Evolutionary conservation across 805 yeast genomes (phyloP).

Genomic region (Candida ortonii): DNA sequence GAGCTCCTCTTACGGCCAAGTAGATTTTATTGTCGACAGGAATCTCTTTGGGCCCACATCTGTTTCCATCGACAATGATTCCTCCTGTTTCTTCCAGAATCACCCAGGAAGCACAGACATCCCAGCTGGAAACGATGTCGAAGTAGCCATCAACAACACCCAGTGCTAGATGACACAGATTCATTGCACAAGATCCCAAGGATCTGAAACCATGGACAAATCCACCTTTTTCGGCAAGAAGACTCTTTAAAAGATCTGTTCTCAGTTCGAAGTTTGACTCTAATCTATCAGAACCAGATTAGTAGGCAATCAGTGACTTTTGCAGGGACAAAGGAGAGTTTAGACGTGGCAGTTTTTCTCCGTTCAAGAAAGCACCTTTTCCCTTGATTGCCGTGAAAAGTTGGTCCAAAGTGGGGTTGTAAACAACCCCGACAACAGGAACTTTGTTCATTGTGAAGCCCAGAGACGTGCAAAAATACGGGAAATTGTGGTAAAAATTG

Average conservation of each 20-base stretch:
- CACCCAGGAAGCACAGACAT: slow-evolving; percentile 68
- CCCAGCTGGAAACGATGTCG: slow-evolving; percentile 64
- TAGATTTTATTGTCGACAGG: slow-evolving; percentile 35
- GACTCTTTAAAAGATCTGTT: slow-evolving; percentile 43
- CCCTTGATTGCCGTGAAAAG: slow-evolving; percentile 55
- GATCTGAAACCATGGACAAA: slow-evolving; percentile 61
- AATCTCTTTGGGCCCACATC: slow-evolving; percentile 43
- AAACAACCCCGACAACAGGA: slow-evolving; percentile 65
- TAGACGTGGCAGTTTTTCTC: slow-evolving; percentile 32
- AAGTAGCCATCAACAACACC: slow-evolving; percentile 62
- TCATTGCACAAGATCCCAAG: slow-evolving; percentile 65
- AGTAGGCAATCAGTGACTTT: slow-evolving; percentile 54
- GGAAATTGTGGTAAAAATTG: slow-evolving; percentile 61
- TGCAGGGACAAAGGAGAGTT: slow-evolving; percentile 43
- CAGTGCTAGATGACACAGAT: slow-evolving; percentile 53
- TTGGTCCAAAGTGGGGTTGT: slow-evolving; percentile 54
- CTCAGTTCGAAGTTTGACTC: slow-evolving; percentile 51
- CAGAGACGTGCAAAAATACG: slow-evolving; percentile 58
- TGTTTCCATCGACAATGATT: slow-evolving; percentile 50
- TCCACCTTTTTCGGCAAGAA: slow-evolving; percentile 48
- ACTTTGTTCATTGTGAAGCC: slow-evolving; percentile 49
- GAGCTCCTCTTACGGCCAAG: slow-evolving; percentile 19
- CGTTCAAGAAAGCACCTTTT: slow-evolving; percentile 53
- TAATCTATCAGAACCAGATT: slow-evolving; percentile 59
- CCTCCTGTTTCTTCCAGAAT: slow-evolving; percentile 62